phyloP scores from a whole-genome alignment of 2,329 filamentous ascomycete species.

The Claviceps pusilla region DNA sequence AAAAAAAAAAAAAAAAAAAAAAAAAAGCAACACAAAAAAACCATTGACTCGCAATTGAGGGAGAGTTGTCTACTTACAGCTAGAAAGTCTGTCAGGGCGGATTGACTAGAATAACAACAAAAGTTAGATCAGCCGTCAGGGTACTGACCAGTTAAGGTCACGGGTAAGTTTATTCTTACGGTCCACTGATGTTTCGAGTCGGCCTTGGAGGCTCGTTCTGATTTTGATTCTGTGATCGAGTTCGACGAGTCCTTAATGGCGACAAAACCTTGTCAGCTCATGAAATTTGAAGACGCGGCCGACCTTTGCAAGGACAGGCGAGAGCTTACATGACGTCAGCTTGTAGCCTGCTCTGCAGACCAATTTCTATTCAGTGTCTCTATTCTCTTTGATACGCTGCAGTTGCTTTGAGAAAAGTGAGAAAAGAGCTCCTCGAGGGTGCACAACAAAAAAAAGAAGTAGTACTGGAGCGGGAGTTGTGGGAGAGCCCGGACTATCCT shows the following conservation, averaged over 20 bases:
- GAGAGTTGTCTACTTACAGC: conserved; percentile 22
- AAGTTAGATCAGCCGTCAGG: conserved; percentile 4
- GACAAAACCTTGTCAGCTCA: neutral
- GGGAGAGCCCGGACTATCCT: neutral
- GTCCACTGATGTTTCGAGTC: conserved; percentile 22
- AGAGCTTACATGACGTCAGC: conserved; percentile 1
- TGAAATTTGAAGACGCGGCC: neutral
- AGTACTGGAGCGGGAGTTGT: neutral
- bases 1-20: neutral
- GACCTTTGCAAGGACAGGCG: neutral
- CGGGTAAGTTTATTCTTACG: conserved; percentile 16
- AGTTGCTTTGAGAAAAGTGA: neutral
- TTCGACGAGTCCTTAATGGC: conserved; percentile 5
- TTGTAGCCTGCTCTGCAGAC: neutral
- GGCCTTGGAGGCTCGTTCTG: conserved; percentile 10
- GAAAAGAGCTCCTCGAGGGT: too few relatives aligned
- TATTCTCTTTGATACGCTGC: neutral
- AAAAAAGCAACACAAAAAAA: too few relatives aligned
- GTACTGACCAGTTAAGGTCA: neutral
- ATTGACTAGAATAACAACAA: conserved; percentile 23
- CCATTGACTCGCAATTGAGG: neutral
- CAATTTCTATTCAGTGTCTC: neutral
- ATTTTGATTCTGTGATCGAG: conserved; percentile 6
- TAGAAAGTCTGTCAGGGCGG: conserved; percentile 38
- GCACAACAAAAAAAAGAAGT: too few relatives aligned